phyloP scores from a whole-genome alignment of 2,329 filamentous ascomycete species.

The Diaporthe sp. region DNA sequence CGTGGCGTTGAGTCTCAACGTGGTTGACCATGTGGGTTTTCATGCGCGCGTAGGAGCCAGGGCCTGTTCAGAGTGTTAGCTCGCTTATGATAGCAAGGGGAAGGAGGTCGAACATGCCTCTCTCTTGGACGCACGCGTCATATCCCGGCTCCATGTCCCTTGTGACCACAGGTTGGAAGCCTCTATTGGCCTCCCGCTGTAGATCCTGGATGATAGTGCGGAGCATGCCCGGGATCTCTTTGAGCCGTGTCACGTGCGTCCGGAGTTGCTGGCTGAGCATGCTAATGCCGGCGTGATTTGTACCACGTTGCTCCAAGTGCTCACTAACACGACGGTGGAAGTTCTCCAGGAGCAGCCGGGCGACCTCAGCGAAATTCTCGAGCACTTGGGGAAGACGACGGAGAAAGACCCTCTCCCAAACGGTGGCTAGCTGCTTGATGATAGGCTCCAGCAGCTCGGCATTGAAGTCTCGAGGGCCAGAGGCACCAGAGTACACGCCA shows the following conservation, averaged over 20 bases:
- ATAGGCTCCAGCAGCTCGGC: conserved; percentile 8
- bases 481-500: background rate
- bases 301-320: background rate
- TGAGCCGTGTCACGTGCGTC: background rate
- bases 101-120: background rate
- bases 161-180: background rate
- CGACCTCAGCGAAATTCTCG: background rate
- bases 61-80: background rate
- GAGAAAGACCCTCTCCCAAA: background rate
- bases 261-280: conserved; percentile 9
- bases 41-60: conserved; percentile 3
- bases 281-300: background rate
- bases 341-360: background rate
- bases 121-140: background rate
- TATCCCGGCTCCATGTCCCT: conserved; percentile 4
- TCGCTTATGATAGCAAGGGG: background rate
- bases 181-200: conserved; percentile 1
- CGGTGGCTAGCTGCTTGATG: background rate
- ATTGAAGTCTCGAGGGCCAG: conserved; percentile 9
- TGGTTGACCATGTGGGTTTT: conserved; percentile 6
- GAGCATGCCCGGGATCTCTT: background rate
- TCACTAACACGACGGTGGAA: background rate
- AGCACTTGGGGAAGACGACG: background rate
- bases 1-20: background rate
- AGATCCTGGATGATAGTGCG: background rate